phyloP scores from a whole-genome alignment of 164 flowering plant species.

The Piper longum region DNA sequence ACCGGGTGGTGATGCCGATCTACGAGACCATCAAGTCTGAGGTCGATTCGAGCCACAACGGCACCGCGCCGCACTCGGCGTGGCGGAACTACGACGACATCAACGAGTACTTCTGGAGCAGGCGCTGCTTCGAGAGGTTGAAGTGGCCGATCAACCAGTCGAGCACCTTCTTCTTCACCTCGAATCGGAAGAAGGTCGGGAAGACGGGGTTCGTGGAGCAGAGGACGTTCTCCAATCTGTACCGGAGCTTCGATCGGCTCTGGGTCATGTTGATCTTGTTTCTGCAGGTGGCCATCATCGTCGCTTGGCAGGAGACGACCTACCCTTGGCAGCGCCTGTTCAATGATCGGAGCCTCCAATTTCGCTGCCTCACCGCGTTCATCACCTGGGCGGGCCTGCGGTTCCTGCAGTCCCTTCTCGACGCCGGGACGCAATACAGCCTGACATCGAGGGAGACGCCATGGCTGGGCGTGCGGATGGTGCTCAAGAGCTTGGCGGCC shows the following conservation, averaged over 20 bases:
- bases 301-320: slow-evolving; percentile 48
- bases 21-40: slow-evolving; percentile 22
- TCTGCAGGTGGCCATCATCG: slow-evolving; percentile 71
- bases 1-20: slow-evolving; percentile 6
- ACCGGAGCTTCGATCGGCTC: slow-evolving; percentile 75
- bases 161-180: slow-evolving; percentile 33
- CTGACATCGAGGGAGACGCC: slow-evolving; percentile 55
- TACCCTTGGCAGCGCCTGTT: slow-evolving; percentile 57
- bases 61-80: slow-evolving; percentile 74
- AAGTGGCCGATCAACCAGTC: slow-evolving; percentile 58
- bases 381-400: slow-evolving; percentile 81
- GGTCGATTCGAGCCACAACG: slow-evolving; percentile 56
- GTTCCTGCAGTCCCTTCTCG: slow-evolving; percentile 63
- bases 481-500: slow-evolving; percentile 57
- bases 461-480: slow-evolving; percentile 65
- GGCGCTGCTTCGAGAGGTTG: slow-evolving; percentile 44
- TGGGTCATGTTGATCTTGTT: slow-evolving; percentile 72
- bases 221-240: slow-evolving; percentile 83
- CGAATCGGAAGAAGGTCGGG: slow-evolving; percentile 30
- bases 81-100: slow-evolving; percentile 97
- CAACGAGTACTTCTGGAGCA: slow-evolving; percentile 89
- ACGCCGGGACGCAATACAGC: slow-evolving; percentile 91
- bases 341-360: slow-evolving; percentile 44
- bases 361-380: slow-evolving; percentile 49
- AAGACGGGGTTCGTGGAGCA: slow-evolving; percentile 98